Base-by-base conservation (phyloP, 1,139 yeast genomes). In the Candida dubliniensis region DNA sequence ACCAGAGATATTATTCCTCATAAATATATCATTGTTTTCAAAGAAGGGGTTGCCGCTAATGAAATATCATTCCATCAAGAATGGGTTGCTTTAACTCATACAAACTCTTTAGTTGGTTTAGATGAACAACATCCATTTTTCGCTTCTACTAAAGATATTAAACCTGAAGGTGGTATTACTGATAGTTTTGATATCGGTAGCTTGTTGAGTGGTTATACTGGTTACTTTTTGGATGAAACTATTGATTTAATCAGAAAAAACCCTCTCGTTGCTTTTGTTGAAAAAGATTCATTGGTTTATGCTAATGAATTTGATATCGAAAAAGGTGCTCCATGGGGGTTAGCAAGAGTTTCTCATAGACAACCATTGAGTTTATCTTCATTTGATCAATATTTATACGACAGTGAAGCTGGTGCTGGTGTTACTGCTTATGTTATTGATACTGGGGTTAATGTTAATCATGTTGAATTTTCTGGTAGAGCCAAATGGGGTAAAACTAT, bases 11-110 rank as follows among this genome's bases (percentile, higher is more conserved):
- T 77, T 43, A 78, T 88, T 55, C 87, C 90, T 41, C 81, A 87
- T 71, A 82, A 86, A 61, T 90, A 87, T 70, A 87, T 88, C 50
- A 87, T 71, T 36, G 89, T 87, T 40, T 81, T 88, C 69, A 88
- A 87, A 73, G 78, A 80, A 41, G 79, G 72, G 42, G 70, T 81
- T 38, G 59, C 75, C 27, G 63, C 71, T 23, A 77, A 78, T 33
- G 77, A 77, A 47, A 68, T 79, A 30, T 71, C 72, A 29, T 74
- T 78, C 71, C 96, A 89, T 69, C 77, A 76, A 58, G 76, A 77
- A 56, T 76, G 86, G 82, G 80, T 86, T 53, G 69, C 74, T 41
- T 40, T 45, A 15, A 45, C 50, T 36, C 83, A 82, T 61, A 60
- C 64, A 36, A 66, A 66, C 53, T 50, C 67, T 45, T 57, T 71